phyloP scores from a whole-genome alignment of 2,329 filamentous ascomycete genomes.

The Xylariaceae sp. region DNA sequence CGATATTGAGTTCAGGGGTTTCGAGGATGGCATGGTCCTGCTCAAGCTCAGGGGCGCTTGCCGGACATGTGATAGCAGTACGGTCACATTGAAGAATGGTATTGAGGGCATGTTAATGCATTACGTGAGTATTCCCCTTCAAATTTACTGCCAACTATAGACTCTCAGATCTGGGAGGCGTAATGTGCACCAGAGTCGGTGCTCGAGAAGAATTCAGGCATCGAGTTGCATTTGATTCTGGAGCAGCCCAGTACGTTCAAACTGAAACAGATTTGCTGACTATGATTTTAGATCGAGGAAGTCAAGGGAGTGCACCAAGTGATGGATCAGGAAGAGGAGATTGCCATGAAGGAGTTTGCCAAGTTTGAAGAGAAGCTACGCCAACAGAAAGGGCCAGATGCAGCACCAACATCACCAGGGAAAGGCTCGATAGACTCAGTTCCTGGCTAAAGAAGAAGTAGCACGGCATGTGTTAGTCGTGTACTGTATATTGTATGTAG shows the following conservation, averaged over 20 bases:
- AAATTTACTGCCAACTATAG: too few species aligned
- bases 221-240: too few species aligned
- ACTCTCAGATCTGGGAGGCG: too few species aligned
- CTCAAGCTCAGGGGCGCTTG: slow-evolving; percentile 90
- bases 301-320: slow-evolving; percentile 91
- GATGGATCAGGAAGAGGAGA: slow-evolving; percentile 85
- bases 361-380: slow-evolving; percentile 85
- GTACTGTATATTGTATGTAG: neutral
- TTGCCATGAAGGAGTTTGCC: slow-evolving; percentile 81
- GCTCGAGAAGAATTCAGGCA: too few species aligned
- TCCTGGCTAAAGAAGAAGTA: slow-evolving; percentile 23
- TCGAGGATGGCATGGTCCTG: slow-evolving; percentile 77
- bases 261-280: slow-evolving; percentile 26
- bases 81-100: slow-evolving; percentile 93
- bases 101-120: slow-evolving; percentile 99
- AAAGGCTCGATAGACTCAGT: slow-evolving; percentile 36
- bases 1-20: slow-evolving; percentile 93
- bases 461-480: neutral
- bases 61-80: slow-evolving; percentile 93
- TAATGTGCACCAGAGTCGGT: too few species aligned
- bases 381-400: slow-evolving; percentile 44
- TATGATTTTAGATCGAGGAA: slow-evolving; percentile 75
- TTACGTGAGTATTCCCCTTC: slow-evolving; percentile 58
- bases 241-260: too few species aligned
- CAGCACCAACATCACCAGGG: slow-evolving; percentile 32